phyloP scores from a whole-genome alignment of 495 filamentous ascomycete genomes.

The Xylaria scruposa region DNA sequence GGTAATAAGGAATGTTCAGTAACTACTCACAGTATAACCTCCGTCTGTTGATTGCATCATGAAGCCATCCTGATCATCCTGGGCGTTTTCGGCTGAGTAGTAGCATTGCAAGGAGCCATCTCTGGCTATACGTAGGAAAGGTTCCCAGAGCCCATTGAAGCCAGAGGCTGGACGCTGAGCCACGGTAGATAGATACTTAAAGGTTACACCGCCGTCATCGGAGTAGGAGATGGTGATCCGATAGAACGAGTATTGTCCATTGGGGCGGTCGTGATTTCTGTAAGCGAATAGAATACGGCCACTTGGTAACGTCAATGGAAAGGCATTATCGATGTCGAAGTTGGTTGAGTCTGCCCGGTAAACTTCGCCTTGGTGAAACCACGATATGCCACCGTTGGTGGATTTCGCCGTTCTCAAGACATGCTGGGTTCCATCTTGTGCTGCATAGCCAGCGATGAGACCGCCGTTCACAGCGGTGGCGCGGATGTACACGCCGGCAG shows the following conservation, averaged over 20 bases:
- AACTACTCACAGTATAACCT: slow-evolving; percentile 43
- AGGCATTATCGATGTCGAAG: slow-evolving; percentile 66
- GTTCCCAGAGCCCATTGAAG: slow-evolving; percentile 63
- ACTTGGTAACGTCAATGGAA: slow-evolving; percentile 58
- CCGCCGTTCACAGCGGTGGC: slow-evolving; percentile 48
- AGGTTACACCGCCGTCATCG: slow-evolving; percentile 55
- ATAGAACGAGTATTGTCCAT: slow-evolving; percentile 53
- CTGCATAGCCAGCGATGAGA: slow-evolving; percentile 54
- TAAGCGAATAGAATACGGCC: slow-evolving; percentile 62
- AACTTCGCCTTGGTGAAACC: slow-evolving; percentile 46
- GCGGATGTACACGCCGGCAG: slow-evolving; percentile 55
- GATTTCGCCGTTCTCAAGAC: slow-evolving; percentile 46
- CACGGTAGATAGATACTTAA: slow-evolving; percentile 58
- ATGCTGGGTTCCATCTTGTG: slow-evolving; percentile 42
- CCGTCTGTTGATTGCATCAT: slow-evolving; percentile 59
- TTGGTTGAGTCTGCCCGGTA: slow-evolving; percentile 39
- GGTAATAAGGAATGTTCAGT: not conserved
- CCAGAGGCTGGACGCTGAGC: slow-evolving; percentile 39
- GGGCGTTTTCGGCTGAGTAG: slow-evolving; percentile 61
- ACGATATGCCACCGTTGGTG: slow-evolving; percentile 50
- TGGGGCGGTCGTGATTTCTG: slow-evolving; percentile 63
- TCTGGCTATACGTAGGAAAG: slow-evolving; percentile 60
- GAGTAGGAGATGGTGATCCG: slow-evolving; percentile 66
- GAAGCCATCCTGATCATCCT: slow-evolving; percentile 66
- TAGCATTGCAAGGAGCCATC: slow-evolving; percentile 63